Percentiles rank a stretch among this genome's conserved stretches.
These are phyloP conservation scores for Pezicula rhizophila DNA, from an alignment of 2,329 filamentous ascomycete species.

Conservation along the genomic window DNA sequence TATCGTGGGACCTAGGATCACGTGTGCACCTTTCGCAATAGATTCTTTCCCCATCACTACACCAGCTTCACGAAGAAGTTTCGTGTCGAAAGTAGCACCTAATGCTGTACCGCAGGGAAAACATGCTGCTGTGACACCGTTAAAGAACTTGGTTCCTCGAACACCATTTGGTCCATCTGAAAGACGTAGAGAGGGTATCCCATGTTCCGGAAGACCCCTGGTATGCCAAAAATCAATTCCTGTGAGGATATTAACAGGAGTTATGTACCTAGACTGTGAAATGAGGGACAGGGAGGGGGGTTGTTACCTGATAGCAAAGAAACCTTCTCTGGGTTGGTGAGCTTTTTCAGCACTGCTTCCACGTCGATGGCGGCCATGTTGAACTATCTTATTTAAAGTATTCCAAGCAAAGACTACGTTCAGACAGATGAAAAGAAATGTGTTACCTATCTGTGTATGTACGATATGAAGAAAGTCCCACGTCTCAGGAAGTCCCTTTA, in stretches of 20 bases:
- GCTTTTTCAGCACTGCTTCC: slow-evolving; percentile 44
- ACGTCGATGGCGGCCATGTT: slow-evolving; percentile 33
- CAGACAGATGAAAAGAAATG: no score
- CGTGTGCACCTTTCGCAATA: slow-evolving; percentile 62
- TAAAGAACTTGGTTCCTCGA: slow-evolving; percentile 27
- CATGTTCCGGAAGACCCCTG: slow-evolving; percentile 21
- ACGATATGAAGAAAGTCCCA: no score
- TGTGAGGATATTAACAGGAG: not conserved
- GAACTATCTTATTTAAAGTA: no score
- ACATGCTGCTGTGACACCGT: slow-evolving; percentile 38
- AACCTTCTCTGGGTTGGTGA: slow-evolving; percentile 43
- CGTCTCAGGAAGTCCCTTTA: no score
- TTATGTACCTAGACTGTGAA: not conserved
- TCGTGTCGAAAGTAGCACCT: slow-evolving; percentile 62
- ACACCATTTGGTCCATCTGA: slow-evolving; percentile 31
- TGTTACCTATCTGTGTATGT: no score
- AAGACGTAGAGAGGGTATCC: slow-evolving; percentile 27
- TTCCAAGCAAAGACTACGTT: not conserved
- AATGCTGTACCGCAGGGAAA: slow-evolving; percentile 38
- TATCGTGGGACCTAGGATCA: slow-evolving; percentile 61
- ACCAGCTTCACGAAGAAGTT: slow-evolving; percentile 56
- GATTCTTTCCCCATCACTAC: slow-evolving; percentile 62
- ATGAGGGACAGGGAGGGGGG: no score
- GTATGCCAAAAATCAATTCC: slow-evolving; percentile 30
- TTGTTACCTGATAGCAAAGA: slow-evolving; percentile 42